phyloP scores from a whole-genome alignment of 2,329 filamentous ascomycete genomes.

The Alternaria gansuensis region DNA sequence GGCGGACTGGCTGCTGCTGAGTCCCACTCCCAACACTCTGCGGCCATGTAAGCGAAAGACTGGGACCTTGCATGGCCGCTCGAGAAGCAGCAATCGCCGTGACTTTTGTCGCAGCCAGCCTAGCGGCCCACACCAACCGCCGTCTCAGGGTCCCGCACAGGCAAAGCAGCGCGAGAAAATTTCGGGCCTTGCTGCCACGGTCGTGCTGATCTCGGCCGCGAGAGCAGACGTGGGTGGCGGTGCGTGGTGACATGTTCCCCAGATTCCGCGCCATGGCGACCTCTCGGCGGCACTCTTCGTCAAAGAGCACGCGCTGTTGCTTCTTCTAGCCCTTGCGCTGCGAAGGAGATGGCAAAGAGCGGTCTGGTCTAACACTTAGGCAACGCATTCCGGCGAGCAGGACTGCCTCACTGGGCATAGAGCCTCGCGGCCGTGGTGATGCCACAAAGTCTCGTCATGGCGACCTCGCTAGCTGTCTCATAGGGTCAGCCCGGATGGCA shows the following conservation, averaged over 20 bases:
- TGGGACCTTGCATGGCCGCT: slow-evolving; percentile 47
- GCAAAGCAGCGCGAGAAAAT: slow-evolving; percentile 39
- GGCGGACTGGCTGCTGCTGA: slow-evolving; percentile 24
- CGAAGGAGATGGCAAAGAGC: slow-evolving; percentile 24
- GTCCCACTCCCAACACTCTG: slow-evolving; percentile 37
- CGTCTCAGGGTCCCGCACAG: slow-evolving; percentile 31
- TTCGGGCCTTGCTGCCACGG: slow-evolving; percentile 32
- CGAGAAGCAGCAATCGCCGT: slow-evolving; percentile 35
- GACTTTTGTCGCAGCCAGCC: slow-evolving; percentile 29
- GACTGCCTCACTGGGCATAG: slow-evolving; percentile 28
- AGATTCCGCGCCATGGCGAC: slow-evolving; percentile 28
- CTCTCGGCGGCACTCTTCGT: slow-evolving; percentile 7
- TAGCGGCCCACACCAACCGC: slow-evolving; percentile 38
- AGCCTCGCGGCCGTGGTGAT: slow-evolving; percentile 41
- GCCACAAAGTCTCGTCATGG: slow-evolving; percentile 34
- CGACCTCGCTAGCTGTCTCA: slow-evolving; percentile 22
- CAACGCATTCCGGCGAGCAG: slow-evolving; percentile 21
- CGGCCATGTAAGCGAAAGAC: slow-evolving; percentile 40
- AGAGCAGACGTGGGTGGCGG: slow-evolving; percentile 35
- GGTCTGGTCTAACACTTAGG: slow-evolving; percentile 30
- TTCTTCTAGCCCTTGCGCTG: slow-evolving; percentile 17
- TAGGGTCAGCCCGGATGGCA: neutral
- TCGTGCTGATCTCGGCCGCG: slow-evolving; percentile 37
- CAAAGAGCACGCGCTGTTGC: slow-evolving; percentile 17
- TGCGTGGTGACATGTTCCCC: slow-evolving; percentile 34